These are phyloP conservation scores for Neurospora pannonica DNA, from an alignment of 495 filamentous ascomycete genomes.

Conservation along the genomic window DNA sequence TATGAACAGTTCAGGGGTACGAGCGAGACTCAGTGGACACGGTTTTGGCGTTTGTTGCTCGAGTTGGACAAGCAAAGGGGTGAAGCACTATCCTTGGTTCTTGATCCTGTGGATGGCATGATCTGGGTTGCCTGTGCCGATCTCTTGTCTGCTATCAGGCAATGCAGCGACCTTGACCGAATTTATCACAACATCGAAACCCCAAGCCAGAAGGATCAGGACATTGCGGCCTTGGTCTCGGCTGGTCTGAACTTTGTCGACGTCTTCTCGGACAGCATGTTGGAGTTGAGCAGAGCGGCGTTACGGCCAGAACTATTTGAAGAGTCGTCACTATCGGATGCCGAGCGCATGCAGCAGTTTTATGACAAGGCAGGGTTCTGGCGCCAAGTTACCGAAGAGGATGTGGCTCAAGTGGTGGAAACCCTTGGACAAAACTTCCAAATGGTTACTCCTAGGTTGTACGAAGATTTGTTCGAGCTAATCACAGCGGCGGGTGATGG, in stretches of 20 bases:
- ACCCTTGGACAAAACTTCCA: constrained; percentile 48
- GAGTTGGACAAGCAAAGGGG: constrained; percentile 81
- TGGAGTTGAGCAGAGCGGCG: constrained; percentile 48
- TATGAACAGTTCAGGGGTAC: constrained; percentile 60
- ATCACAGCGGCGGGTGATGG: constrained; percentile 31
- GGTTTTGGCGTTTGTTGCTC: constrained; percentile 73
- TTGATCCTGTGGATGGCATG: constrained; percentile 59
- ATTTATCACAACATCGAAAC: constrained; percentile 48
- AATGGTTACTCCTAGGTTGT: constrained; percentile 44
- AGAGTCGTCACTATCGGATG: constrained; percentile 53
- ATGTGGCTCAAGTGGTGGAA: constrained; percentile 45
- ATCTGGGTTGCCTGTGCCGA: constrained; percentile 79
- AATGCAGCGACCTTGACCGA: constrained; percentile 68
- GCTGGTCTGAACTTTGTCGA: constrained; percentile 53
- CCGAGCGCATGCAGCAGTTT: constrained; percentile 60
- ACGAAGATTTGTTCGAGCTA: constrained; percentile 34
- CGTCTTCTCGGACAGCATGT: constrained; percentile 51
- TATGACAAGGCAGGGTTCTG: constrained; percentile 63
- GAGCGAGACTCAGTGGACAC: constrained; percentile 76
- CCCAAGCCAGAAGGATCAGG: constrained; percentile 23
- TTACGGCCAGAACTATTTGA: constrained; percentile 61
- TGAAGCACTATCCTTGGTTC: constrained; percentile 65
- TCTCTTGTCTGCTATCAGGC: constrained; percentile 63
- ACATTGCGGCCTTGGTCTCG: constrained; percentile 40
- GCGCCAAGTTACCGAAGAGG: constrained; percentile 65